Evolutionary conservation across 371 early-diverging fungal genomes (phyloP).

Genomic region (Apophysomyces variabilis): DNA sequence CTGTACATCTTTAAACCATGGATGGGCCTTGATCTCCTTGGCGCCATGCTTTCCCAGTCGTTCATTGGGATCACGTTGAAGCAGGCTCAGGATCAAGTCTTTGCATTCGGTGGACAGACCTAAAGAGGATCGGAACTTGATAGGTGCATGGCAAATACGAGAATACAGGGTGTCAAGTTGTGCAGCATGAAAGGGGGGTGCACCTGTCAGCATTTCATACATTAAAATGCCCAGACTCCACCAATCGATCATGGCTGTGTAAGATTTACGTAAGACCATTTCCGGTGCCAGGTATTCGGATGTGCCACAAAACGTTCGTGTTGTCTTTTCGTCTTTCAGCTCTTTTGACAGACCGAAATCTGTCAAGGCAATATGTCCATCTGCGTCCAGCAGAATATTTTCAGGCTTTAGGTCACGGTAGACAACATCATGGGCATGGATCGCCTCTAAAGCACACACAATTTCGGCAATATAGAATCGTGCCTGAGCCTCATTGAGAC

Average conservation of each 20-base stretch:
- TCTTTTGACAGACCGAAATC: conserved; percentile 86
- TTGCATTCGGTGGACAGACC: conserved; percentile 62
- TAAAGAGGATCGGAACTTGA: conserved; percentile 18
- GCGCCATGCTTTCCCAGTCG: conserved; percentile 59
- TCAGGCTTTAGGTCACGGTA: conserved; percentile 74
- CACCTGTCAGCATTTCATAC: conserved; percentile 88
- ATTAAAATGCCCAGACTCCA: conserved; percentile 98
- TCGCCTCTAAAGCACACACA: conserved; percentile 69
- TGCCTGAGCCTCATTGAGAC: conserved; percentile 66
- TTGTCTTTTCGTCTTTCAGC: conserved; percentile 50
- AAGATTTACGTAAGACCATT: conserved; percentile 78
- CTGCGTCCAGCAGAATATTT: conserved; percentile 65
- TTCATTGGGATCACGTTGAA: conserved; percentile 72
- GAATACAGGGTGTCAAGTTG: conserved; percentile 82
- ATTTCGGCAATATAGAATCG: conserved; percentile 78
- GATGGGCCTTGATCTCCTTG: conserved; percentile 73
- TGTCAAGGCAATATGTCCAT: conserved; percentile 79
- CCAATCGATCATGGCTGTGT: conserved; percentile 88
- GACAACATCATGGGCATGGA: conserved; percentile 72
- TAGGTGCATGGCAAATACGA: conserved; percentile 69
- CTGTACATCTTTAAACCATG: conserved; percentile 76
- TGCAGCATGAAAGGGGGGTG: conserved; percentile 89
- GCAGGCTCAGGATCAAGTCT: conserved; percentile 70
- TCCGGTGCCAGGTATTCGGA: conserved; percentile 98
- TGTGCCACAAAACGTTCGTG: conserved; percentile 87